These are phyloP conservation scores for Trichoderma polysporum DNA, from an alignment of 2,329 filamentous ascomycete genomes.

Conservation along the genomic window DNA sequence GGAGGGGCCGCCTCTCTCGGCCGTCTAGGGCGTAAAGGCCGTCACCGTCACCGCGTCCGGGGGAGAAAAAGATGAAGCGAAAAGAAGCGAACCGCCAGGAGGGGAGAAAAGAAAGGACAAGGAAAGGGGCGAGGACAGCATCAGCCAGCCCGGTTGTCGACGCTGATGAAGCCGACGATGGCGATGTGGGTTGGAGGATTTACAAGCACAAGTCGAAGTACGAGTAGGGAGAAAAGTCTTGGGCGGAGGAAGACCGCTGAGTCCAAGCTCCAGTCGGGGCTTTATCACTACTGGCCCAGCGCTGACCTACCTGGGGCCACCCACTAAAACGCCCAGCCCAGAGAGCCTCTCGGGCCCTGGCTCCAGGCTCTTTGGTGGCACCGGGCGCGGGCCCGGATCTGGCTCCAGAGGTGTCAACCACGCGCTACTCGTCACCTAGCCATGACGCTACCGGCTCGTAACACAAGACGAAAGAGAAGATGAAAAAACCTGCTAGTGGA, in stretches of 20 bases:
- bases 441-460: not conserved
- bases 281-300: not conserved
- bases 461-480: not conserved
- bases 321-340: not conserved
- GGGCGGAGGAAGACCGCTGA: not conserved
- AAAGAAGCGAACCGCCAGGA: not conserved
- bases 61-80: not conserved
- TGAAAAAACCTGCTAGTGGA: constrained; percentile 5
- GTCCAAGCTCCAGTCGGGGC: not conserved
- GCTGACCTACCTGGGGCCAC: not conserved
- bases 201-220: not conserved
- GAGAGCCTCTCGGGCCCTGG: not conserved
- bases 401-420: constrained; percentile 4
- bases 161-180: not conserved
- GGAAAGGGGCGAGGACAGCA: not conserved
- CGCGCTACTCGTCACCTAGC: not conserved
- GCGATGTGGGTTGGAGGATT: not conserved
- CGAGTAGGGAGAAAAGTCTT: not conserved
- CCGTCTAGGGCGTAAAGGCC: constrained; percentile 28
- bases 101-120: not conserved
- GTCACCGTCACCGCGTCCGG: constrained; percentile 31
- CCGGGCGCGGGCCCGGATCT: constrained; percentile 4
- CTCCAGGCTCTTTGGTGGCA: not conserved
- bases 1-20: constrained; percentile 33
- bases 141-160: not conserved